These are phyloP conservation scores for Abelmoschus esculentus DNA, from an alignment of 345 rosid species.

Conservation along the genomic window DNA sequence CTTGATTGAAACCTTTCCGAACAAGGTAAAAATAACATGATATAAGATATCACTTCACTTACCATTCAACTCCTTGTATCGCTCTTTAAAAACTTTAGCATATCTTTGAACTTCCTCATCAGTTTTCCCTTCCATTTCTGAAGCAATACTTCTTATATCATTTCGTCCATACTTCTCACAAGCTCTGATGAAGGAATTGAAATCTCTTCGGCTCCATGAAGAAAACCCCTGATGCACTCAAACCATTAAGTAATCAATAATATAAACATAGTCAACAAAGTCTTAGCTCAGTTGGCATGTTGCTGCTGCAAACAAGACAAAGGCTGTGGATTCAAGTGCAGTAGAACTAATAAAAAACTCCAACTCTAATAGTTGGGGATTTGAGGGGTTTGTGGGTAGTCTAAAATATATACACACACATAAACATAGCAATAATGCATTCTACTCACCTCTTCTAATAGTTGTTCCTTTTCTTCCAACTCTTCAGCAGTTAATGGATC, in stretches of 20 bases:
- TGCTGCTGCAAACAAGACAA: no score
- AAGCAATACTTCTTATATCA: conserved; percentile 69
- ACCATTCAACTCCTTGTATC: conserved; percentile 73
- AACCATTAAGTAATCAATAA: conserved; percentile 11
- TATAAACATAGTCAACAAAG: conserved; percentile 1
- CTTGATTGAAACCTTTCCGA: background rate
- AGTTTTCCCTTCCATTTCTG: conserved; percentile 94
- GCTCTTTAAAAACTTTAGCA: conserved; percentile 75
- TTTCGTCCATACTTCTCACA: conserved; percentile 96
- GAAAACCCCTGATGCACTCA: conserved; percentile 63
- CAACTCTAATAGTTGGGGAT: no score
- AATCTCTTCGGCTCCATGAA: conserved; percentile 93
- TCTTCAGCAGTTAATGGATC: conserved; percentile 97
- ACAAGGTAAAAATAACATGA: background rate
- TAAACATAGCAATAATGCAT: conserved; percentile 13
- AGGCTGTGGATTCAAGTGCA: no score
- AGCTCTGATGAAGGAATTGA: conserved; percentile 79
- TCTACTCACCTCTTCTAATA: conserved; percentile 71
- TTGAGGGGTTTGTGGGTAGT: no score
- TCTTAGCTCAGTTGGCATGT: no score
- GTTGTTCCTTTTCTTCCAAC: conserved; percentile 84
- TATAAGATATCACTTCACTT: background rate
- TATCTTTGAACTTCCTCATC: conserved; percentile 93
- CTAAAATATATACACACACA: no score
- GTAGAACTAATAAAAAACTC: no score